Evolutionary conservation across 2,329 filamentous ascomycete species (phyloP).

Genomic region (Fusarium drepaniforme): DNA sequence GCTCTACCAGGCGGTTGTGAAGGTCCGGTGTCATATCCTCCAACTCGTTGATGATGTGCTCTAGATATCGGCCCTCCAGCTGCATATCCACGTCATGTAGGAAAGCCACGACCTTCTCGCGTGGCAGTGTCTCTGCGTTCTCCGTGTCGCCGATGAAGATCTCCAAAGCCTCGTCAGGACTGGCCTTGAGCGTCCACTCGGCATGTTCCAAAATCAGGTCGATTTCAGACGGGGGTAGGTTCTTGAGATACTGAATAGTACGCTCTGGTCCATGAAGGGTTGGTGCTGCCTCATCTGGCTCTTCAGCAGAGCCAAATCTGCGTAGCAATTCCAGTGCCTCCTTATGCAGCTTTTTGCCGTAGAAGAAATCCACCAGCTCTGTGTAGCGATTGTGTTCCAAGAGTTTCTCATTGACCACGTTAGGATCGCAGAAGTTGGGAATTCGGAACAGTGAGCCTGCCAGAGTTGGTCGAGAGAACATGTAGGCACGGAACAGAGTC

Average conservation of each 20-base stretch:
- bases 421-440: slow-evolving; percentile 96
- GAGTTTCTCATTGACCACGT: slow-evolving; percentile 93
- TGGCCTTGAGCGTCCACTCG: slow-evolving; percentile 83
- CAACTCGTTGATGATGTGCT: slow-evolving; percentile 90
- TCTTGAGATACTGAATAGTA: slow-evolving; percentile 92
- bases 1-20: slow-evolving; percentile 84
- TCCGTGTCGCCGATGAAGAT: slow-evolving; percentile 94
- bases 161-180: slow-evolving; percentile 86
- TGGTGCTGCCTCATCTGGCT: slow-evolving; percentile 63
- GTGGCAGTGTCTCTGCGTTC: slow-evolving; percentile 90
- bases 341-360: slow-evolving; percentile 92
- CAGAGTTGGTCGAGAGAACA: slow-evolving; percentile 88
- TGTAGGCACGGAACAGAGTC: slow-evolving; percentile 92
- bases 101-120: slow-evolving; percentile 81
- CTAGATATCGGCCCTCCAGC: slow-evolving; percentile 85
- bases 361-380: slow-evolving; percentile 96
- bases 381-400: slow-evolving; percentile 90
- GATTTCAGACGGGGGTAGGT: slow-evolving; percentile 86
- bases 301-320: slow-evolving; percentile 78
- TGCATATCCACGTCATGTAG: slow-evolving; percentile 75
- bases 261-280: slow-evolving; percentile 82
- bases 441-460: slow-evolving; percentile 93
- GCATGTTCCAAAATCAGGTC: slow-evolving; percentile 93
- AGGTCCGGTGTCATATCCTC: slow-evolving; percentile 87
- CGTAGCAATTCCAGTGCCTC: slow-evolving; percentile 86